Evolutionary conservation across 2,329 filamentous ascomycete species (phyloP).

Genomic region (Canariomyces notabilis): DNA sequence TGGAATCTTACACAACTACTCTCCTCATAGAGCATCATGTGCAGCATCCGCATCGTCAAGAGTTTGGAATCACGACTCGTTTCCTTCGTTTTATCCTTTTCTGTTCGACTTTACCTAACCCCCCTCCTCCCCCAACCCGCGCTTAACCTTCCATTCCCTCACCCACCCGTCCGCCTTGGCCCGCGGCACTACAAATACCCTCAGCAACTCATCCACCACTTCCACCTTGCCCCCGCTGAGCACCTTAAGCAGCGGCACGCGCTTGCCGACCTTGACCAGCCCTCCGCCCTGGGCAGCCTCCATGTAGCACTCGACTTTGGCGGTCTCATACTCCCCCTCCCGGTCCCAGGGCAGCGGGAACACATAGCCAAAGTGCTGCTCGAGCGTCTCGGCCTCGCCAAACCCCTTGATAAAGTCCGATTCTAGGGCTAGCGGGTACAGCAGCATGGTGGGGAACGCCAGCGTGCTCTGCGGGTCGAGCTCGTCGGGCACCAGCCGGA

Average conservation of each 20-base stretch:
- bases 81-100: background rate
- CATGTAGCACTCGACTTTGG: conserved; percentile 78
- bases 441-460: conserved; percentile 70
- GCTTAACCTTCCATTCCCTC: conserved; percentile 75
- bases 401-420: conserved; percentile 90
- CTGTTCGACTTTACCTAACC: background rate
- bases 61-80: no score
- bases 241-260: conserved; percentile 69
- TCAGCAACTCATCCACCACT: conserved; percentile 79
- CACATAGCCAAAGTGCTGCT: conserved; percentile 77
- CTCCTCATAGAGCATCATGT: no score
- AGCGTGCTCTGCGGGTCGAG: conserved; percentile 68
- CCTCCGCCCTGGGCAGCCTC: conserved; percentile 76
- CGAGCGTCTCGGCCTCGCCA: conserved; percentile 67
- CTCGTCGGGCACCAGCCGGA: conserved; percentile 66
- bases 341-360: conserved; percentile 85
- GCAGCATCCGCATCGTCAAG: background rate
- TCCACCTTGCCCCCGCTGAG: conserved; percentile 73
- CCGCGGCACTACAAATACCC: conserved; percentile 76
- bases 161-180: conserved; percentile 69
- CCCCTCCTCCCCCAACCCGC: conserved; percentile 39
- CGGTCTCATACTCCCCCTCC: conserved; percentile 58
- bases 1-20: no score
- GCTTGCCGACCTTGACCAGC: conserved; percentile 84
- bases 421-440: conserved; percentile 80